Evolutionary conservation across 768 basidiomycete genomes (phyloP), one percentile per base, ranked within the genome.

Genomic region (Serendipita sp.): DNA sequence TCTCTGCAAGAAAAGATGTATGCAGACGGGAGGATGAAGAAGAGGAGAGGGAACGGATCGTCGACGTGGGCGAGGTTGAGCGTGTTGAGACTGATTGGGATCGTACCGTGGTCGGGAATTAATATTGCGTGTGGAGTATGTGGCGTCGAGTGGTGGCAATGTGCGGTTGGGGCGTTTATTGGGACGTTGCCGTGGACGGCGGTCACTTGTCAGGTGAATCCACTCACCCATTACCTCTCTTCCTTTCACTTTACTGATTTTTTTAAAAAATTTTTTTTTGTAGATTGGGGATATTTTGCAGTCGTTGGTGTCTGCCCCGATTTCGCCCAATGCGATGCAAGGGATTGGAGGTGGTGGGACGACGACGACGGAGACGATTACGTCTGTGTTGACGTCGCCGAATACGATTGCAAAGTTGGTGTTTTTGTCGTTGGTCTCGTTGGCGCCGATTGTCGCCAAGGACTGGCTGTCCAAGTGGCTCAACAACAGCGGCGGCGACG

Each of bases 91-190:
- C 83, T 95, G 64, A 82, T 95, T 68, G 94, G 94, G 20, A 82
- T 97, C 62, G 90, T 96, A 2, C 94, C 94, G 3, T 97, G 94
- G 94, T 90, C 89, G 63, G 92, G 90, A 64, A 91, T 97, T 77
- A 97, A 97, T 72, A 88, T 97, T 63, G 93, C 93, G 48, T 95
- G 88, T 72, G 93, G 93, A 60, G 90, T 95, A 28, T 89, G 88
- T 68, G 86, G 88, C 34, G 90, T 97, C 16, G 75, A 82, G 5
- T 69, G 89, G 56, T 70, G 75, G 63, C 87, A 91, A 71, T 91
- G 89, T 69, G 76, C 85, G 70, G 74, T 91, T 56, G 90, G 88
- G 41, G 79, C 84, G 3, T 90, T 92, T 74, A 89, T 92, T 62
- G 90, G 90, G 1, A 81, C 82, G 61, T 71, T 92, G 48, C 90